phyloP scores from a whole-genome alignment of 2,329 filamentous ascomycete genomes.

The Fusarium annulatum region DNA sequence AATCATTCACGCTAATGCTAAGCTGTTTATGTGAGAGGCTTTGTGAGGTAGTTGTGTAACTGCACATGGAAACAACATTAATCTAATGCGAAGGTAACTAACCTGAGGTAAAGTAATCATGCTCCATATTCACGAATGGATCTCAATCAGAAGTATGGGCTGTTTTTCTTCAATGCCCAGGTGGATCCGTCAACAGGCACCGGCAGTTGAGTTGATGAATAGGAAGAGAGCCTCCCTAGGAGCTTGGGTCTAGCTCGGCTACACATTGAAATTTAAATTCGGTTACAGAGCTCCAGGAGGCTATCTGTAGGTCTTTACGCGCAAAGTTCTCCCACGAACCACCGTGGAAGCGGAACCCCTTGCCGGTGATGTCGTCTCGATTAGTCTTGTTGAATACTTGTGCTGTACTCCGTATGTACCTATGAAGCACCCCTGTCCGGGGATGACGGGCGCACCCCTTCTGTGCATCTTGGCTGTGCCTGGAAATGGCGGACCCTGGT shows the following conservation, averaged over 20 bases:
- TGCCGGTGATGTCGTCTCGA: conserved; percentile 42
- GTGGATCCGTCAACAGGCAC: conserved; percentile 32
- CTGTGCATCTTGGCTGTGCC: conserved; percentile 41
- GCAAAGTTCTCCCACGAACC: conserved; percentile 36
- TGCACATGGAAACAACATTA: background rate
- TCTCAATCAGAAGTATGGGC: conserved; percentile 30
- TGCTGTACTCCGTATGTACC: background rate
- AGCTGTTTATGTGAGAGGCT: background rate
- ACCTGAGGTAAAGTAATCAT: conserved; percentile 27
- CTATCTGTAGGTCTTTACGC: conserved; percentile 32
- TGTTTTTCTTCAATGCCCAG: conserved; percentile 30
- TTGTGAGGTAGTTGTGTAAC: background rate
- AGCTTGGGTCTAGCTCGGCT: conserved; percentile 36
- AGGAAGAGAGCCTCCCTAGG: conserved; percentile 30
- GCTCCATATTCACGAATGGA: conserved; percentile 28
- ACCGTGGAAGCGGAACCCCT: conserved; percentile 49
- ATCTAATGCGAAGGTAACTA: conserved; percentile 7
- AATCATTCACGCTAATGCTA: background rate
- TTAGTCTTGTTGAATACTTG: conserved; percentile 28
- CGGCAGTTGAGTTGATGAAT: conserved; percentile 44
- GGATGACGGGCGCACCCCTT: conserved; percentile 42
- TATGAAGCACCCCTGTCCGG: conserved; percentile 36
- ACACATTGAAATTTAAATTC: conserved; percentile 25
- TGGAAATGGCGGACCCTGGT: conserved; percentile 39
- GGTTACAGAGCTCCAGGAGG: conserved; percentile 14